A percentile compares a stretch with the other conserved stretches of the same genome.
Conservation (phyloP, 148 eudicot species). For the Diospyros lotus region DNA sequence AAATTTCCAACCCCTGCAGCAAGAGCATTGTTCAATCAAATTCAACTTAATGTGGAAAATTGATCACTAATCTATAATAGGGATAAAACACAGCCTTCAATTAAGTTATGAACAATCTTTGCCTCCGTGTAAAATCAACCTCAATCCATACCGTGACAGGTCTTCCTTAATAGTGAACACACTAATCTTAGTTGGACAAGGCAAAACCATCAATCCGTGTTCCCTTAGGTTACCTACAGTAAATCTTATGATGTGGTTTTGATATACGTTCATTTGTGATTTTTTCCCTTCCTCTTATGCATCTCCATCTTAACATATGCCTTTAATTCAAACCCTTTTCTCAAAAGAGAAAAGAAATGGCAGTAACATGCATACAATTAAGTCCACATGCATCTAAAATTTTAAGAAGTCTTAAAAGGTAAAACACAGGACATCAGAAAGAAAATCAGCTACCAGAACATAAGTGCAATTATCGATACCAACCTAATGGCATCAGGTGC, state of each 20-base stretch:
- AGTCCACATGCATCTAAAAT: neutral
- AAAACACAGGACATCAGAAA: neutral
- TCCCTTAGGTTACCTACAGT: neutral
- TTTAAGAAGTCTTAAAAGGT: neutral
- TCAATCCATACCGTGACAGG: neutral
- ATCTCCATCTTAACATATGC: neutral
- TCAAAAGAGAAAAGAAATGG: too few species aligned
- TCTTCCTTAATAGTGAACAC: constrained; percentile 1
- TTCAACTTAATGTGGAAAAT: too few species aligned
- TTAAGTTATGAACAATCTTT: neutral
- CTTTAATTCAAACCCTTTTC: neutral
- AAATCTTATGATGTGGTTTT: neutral
- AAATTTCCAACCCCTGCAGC: too few species aligned
- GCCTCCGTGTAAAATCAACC: neutral
- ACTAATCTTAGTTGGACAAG: neutral
- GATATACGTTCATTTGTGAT: neutral
- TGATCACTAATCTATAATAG: too few species aligned
- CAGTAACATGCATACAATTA: neutral
- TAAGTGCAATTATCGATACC: constrained; percentile 10
- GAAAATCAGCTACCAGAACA: neutral
- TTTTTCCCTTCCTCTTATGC: neutral
- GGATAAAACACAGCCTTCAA: too few species aligned
- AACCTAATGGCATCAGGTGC: constrained; percentile 28
- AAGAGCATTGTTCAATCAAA: too few species aligned
- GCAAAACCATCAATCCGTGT: neutral